Percentiles rank a stretch among this genome's conserved stretches.
These are phyloP conservation scores for Leucocoprinus sp. DNA, from an alignment of 768 basidiomycete species.

Conservation along the genomic window DNA sequence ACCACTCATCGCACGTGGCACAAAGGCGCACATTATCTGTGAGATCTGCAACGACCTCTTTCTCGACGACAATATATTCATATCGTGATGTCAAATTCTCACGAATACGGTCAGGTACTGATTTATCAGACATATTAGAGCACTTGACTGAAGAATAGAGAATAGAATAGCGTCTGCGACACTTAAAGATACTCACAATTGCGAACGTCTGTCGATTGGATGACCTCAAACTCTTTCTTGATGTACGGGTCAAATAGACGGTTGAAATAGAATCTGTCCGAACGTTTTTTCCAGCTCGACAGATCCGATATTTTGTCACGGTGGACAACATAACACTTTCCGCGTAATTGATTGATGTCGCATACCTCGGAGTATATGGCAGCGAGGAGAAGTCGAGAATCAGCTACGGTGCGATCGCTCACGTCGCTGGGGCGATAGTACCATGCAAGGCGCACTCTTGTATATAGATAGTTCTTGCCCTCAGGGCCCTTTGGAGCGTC, in stretches of 20 bases:
- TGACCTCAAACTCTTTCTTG: constrained; percentile 96
- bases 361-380: constrained; percentile 96
- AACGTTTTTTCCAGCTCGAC: constrained; percentile 86
- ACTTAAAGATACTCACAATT: constrained; percentile 59
- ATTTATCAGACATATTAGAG: constrained; percentile 18
- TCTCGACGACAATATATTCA: constrained; percentile 93
- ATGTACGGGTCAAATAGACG: constrained; percentile 96
- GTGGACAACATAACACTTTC: constrained; percentile 90
- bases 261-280: constrained; percentile 95
- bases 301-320: constrained; percentile 93
- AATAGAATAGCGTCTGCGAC: constrained; percentile 3
- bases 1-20: constrained; percentile 82
- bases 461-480: constrained; percentile 59
- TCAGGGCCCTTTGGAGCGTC: constrained; percentile 59
- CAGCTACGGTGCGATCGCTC: constrained; percentile 82
- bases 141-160: neutral
- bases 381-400: constrained; percentile 86
- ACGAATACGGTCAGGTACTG: constrained; percentile 79
- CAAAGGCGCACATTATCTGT: constrained; percentile 83
- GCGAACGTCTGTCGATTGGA: constrained; percentile 75
- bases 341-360: constrained; percentile 89
- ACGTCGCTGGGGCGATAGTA: constrained; percentile 97
- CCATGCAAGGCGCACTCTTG: constrained; percentile 87
- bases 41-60: constrained; percentile 85
- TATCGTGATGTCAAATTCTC: constrained; percentile 74